Evolutionary conservation across 768 basidiomycete genomes (phyloP), one percentile per base, ranked within the genome.

Genomic region (Boletus sp.): DNA sequence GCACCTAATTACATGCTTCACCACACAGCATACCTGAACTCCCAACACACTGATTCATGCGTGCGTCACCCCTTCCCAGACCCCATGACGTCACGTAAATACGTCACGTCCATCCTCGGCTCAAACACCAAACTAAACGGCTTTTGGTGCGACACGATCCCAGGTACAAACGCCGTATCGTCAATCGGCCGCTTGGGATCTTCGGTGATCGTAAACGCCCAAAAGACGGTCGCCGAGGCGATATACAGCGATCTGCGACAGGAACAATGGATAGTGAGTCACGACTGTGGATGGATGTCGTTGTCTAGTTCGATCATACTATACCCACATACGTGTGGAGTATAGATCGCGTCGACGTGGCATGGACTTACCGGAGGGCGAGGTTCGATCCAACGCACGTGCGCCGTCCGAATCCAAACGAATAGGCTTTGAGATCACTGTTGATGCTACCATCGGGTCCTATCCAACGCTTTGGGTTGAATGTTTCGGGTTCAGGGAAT

Each of bases 171-270:
- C 0, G 78, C 84, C 41, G 80, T 72, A 7, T 80, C 78, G 66
- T 90, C 83, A 41, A 89, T 86, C 0, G 84, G 83, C 6, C 73
- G 67, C 10, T 68, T 58, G 0, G 78, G 74, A 58, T 86, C 83
- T 29, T 78, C 64, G 1, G 66, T 67, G 30, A 89, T 72, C 0
- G 60, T 75, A 71, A 89, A 88, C 0, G 85, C 79, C 84, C 85
- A 88, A n/a, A 85, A 76, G 7, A 83, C 63, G 15, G 86, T 73
- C 0, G 85, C 84, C 0, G 83, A 78, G 57, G 84, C 86, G 53
- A 88, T 74, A 63, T 83, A 86, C 5, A 89, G 73, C 1, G 86
- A 87, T 14, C 84, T 83, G 29, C 1, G 24, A 42, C 36, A 1
- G 4, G 6, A 17, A 29, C 2, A 9, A 17, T 10, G 6, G 15